These are phyloP conservation scores for Scheffersomyces cryptocercus DNA, from an alignment of 1,139 yeast species.

Conservation along the genomic window DNA sequence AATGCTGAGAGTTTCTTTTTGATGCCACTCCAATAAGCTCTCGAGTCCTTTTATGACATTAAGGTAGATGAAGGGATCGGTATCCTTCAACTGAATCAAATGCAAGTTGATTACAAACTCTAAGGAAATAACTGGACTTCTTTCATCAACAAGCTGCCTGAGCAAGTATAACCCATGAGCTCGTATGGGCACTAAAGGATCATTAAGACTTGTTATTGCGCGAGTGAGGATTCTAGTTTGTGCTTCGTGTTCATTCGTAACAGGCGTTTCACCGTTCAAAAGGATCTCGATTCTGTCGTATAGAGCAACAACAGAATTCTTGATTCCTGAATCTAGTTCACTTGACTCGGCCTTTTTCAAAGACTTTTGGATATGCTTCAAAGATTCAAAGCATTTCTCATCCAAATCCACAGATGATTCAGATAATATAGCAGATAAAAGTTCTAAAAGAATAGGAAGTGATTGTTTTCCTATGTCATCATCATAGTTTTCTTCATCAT, in stretches of 20 bases:
- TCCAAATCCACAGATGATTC: slow-evolving; percentile 38
- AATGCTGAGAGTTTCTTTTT: slow-evolving; percentile 36
- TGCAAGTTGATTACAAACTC: slow-evolving; percentile 63
- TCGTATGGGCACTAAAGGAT: slow-evolving; percentile 78
- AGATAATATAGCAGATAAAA: slow-evolving; percentile 54
- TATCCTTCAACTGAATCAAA: slow-evolving; percentile 65
- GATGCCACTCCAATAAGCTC: slow-evolving; percentile 50
- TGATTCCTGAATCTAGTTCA: slow-evolving; percentile 5
- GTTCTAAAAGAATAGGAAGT: slow-evolving; percentile 44
- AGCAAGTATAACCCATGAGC: slow-evolving; percentile 81
- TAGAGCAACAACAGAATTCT: slow-evolving; percentile 27
- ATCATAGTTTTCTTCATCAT: slow-evolving; percentile 40
- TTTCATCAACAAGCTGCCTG: slow-evolving; percentile 54
- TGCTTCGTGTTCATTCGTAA: slow-evolving; percentile 14
- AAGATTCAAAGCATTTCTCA: slow-evolving; percentile 16
- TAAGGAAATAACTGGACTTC: slow-evolving; percentile 51
- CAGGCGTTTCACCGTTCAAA: slow-evolving; percentile 25
- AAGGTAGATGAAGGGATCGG: slow-evolving; percentile 84
- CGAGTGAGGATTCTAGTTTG: slow-evolving; percentile 41
- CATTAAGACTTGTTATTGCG: slow-evolving; percentile 70
- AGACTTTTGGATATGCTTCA: slow-evolving; percentile 28
- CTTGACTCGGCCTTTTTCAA: slow-evolving; percentile 20
- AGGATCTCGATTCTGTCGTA: slow-evolving; percentile 29
- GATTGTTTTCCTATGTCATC: slow-evolving; percentile 20
- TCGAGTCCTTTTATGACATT: slow-evolving; percentile 81